phyloP scores from a whole-genome alignment of 345 rosid genomes.

The Gossypium raimondii region DNA sequence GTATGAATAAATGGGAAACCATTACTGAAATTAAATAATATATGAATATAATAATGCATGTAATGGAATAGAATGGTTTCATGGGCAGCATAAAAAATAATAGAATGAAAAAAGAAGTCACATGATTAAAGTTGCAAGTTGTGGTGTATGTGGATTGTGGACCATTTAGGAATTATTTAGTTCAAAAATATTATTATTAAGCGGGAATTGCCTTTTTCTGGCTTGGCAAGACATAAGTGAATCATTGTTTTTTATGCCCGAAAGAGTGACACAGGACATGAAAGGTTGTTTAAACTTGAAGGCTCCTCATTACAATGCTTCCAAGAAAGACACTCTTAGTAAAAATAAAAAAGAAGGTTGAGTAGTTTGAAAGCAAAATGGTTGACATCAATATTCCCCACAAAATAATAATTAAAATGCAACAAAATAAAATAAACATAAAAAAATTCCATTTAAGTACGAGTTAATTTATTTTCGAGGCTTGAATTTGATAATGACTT shows the following conservation, averaged over 20 bases:
- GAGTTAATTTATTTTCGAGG: no score
- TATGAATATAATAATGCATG: background rate
- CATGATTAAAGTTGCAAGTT: slow-evolving; percentile 6
- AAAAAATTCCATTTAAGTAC: no score
- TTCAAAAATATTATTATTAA: background rate
- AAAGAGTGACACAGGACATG: slow-evolving; percentile 21
- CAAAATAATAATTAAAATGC: background rate
- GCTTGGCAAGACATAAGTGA: slow-evolving; percentile 11
- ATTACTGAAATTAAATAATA: background rate
- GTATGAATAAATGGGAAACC: background rate
- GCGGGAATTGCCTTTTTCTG: background rate
- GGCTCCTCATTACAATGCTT: slow-evolving; percentile 39
- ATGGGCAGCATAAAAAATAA: background rate
- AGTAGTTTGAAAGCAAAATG: slow-evolving; percentile 32
- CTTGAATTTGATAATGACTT: no score
- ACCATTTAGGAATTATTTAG: background rate
- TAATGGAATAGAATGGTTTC: background rate
- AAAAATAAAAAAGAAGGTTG: background rate
- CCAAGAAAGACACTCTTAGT: slow-evolving; percentile 34
- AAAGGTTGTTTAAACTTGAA: slow-evolving; percentile 34
- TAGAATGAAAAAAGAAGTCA: background rate
- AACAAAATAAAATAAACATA: no score
- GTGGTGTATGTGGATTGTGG: slow-evolving; percentile 1
- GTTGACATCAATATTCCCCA: no score
- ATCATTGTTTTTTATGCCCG: background rate